Base-by-base conservation (phyloP, 2,329 filamentous ascomycete species). In the Penicillium concentricum region DNA sequence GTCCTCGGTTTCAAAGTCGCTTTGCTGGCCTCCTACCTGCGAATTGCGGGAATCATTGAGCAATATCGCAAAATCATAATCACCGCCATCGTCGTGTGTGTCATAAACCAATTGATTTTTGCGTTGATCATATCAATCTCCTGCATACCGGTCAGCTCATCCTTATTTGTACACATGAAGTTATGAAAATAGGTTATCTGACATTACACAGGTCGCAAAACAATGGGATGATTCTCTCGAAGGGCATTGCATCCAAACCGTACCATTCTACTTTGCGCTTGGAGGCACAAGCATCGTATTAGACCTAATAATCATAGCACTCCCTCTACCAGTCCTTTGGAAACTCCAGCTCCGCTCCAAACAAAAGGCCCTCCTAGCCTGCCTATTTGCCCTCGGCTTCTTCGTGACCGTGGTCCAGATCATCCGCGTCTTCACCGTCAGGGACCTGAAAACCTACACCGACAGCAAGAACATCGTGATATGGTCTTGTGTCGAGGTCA, bases 331-430 rank as follows among this genome's bases (percentile, higher is more conserved):
- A 7, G 66, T 69, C 0, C 57, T 69, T 1, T 61, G 60, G 46
- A 58, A 51, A 24, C 55, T 69, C 1, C 58, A 59, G 37, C 57
- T 69, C 4, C 50, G 30, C 1, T 20, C 24, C 3, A 54, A 51
- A 22, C 64, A 68, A 38, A 68, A 67, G 42, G 56, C 75, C 3
- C 72, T 78, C 3, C 69, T 82, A 0, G 68, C 75, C 0, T 68
- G 67, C 5, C 69, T 82, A 28, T 82, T 82, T 62, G 71, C 73
- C 3, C 72, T 83, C 24, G 81, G 81, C n/a, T 67, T 79, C 50
- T 82, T 83, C 68, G 76, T 82, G 42, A 81, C 78, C 5, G 60
- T 79, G 45, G 79, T 82, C 54, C 80, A 82, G 61, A 76, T 81
- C 54, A 74, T 83, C 57, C 80, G 80, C 15, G 79, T 82, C 55